Conservation (phyloP, 805 yeast genomes). For the Kodamaea laetipori region DNA sequence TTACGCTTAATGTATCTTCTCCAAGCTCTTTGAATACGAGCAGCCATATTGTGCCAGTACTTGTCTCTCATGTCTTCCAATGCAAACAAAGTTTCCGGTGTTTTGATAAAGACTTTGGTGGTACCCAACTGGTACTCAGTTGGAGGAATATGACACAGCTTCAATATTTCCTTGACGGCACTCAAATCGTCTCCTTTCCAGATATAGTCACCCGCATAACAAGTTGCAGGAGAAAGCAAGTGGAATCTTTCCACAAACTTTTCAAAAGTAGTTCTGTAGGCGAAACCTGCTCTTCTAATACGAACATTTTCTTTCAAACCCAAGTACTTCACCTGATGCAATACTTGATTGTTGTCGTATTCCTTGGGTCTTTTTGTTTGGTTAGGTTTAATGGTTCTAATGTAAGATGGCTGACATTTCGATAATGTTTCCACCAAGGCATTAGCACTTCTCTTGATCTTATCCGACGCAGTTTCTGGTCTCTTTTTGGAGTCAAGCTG, state of each 20-base stretch:
- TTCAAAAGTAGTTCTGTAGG: conserved; percentile 94
- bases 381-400: conserved; percentile 96
- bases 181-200: conserved; percentile 58
- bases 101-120: conserved; percentile 89
- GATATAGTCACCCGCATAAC: conserved; percentile 80
- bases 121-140: conserved; percentile 90
- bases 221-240: conserved; percentile 80
- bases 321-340: conserved; percentile 93
- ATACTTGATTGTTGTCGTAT: conserved; percentile 83
- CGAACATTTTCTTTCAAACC: conserved; percentile 97
- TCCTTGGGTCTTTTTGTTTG: conserved; percentile 89
- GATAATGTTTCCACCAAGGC: conserved; percentile 85
- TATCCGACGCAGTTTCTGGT: conserved; percentile 96
- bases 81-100: conserved; percentile 95
- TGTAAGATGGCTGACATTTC: conserved; percentile 90
- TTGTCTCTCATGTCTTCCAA: conserved; percentile 94
- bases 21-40: conserved; percentile 96
- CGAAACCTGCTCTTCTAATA: conserved; percentile 98
- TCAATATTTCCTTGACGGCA: conserved; percentile 53
- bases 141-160: conserved; percentile 65
- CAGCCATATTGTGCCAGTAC: conserved; percentile 98
- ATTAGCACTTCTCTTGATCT: conserved; percentile 90
- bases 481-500: conserved; percentile 64
- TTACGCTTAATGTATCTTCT: conserved; percentile 78
- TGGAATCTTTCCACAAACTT: conserved; percentile 95